A percentile compares a stretch with the other conserved stretches of the same genome.
phyloP scores from a whole-genome alignment of 768 basidiomycete genomes.

The Pholiota conissans region DNA sequence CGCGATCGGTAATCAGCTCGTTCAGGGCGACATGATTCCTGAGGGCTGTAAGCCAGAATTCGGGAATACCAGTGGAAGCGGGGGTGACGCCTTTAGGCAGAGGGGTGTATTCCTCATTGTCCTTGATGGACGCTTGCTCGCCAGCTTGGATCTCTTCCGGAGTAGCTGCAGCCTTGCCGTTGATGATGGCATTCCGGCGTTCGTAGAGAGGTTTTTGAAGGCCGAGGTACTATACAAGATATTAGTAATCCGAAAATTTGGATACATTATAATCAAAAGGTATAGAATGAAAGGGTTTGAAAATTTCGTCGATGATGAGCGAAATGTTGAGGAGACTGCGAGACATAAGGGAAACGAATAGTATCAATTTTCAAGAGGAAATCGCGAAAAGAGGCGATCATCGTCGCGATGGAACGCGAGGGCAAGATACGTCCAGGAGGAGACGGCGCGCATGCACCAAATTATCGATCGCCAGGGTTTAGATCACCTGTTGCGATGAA shows the following conservation, averaged over 20 bases:
- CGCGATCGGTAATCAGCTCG: conserved; percentile 92
- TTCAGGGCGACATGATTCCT: conserved; percentile 86
- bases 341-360: no score
- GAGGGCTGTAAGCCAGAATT: conserved; percentile 98
- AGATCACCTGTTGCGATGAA: not conserved
- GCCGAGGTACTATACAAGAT: conserved; percentile 59
- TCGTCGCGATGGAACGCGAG: not conserved
- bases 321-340: no score
- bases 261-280: not conserved
- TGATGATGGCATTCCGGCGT: conserved; percentile 82
- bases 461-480: not conserved
- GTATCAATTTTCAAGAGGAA: no score
- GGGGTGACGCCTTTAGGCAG: conserved; percentile 53
- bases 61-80: conserved; percentile 65
- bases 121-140: conserved; percentile 68
- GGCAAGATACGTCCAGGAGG: not conserved
- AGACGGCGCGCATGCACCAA: not conserved
- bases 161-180: conserved; percentile 72
- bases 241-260: not conserved
- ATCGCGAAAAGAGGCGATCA: no score
- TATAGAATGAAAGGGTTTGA: no score
- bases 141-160: conserved; percentile 84
- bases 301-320: no score
- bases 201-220: conserved; percentile 85
- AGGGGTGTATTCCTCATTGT: conserved; percentile 68